Evolutionary conservation across 768 basidiomycete species (phyloP), one percentile per base, ranked within the genome.

Genomic region (Rhizopogon vulgaris): DNA sequence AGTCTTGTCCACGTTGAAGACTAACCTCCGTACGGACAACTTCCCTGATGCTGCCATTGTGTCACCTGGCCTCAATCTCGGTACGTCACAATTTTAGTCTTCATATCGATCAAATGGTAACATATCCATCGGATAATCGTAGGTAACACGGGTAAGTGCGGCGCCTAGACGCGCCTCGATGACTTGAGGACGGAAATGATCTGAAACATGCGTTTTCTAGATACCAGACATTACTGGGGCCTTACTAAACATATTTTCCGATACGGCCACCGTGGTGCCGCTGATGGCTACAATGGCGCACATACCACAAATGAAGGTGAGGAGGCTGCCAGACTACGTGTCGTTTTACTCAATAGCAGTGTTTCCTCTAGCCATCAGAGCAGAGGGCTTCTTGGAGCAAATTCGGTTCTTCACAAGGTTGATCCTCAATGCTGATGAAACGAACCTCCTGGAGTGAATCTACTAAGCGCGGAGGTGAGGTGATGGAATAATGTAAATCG

Each of bases 221-320:
- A 79, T 58, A 78, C 78, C 14, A 56, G 64, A 38, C 65, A 66
- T 46, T 76, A 77, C 48, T 76, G 75, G 77, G 65, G 66, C 49
- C 66, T 79, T 24, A 75, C 77, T 18, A 57, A 56, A 32, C 69
- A 77, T 54, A 77, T 78, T 51, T 75, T 75, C 65, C 75, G 76
- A 38, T 79, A 75, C 58, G 65, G 65, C 15, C 73, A 73, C 56
- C 52, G 55, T n/a, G 59, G 56, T 36, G 48, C 30, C 18, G 22
- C 34, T 30, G 62, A 60, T 45, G 71, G 62, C 52, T 78, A 79
- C 52, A 64, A 65, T 11, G 75, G 63, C 18, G 38, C 40, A 12
- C 65, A 67, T 52, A 68, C 66, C 27, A 41, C 54, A 25, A 68
- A 65, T 9, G 63, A 66, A 62, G 66, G 65, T 65, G 3, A 17